Evolutionary conservation across 441 rosid species (phyloP).

Genomic region (Biscutella laevigata): DNA sequence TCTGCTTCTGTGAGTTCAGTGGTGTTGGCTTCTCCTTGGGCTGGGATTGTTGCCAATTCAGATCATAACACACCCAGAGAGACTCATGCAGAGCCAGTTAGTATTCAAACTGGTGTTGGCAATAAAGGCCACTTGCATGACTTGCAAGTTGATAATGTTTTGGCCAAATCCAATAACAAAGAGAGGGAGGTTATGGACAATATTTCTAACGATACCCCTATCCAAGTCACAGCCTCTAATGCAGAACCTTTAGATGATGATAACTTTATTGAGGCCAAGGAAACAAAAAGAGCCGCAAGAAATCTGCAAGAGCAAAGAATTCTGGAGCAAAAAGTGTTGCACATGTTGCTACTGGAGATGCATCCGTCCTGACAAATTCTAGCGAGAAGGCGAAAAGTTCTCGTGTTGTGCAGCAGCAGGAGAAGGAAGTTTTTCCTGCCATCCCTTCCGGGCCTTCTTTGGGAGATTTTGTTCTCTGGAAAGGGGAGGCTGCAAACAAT

Average conservation of each 20-base stretch:
- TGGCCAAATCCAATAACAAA: slow-evolving; percentile 42
- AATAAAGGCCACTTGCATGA: slow-evolving; percentile 72
- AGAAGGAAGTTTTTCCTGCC: slow-evolving; percentile 62
- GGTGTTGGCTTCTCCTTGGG: slow-evolving; percentile 80
- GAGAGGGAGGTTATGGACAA: slow-evolving; percentile 41
- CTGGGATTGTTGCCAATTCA: slow-evolving; percentile 53
- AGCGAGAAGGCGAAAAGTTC: slow-evolving; percentile 64
- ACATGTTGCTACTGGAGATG: slow-evolving; percentile 34
- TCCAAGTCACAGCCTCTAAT: slow-evolving; percentile 24
- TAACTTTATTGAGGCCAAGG: slow-evolving; percentile 86
- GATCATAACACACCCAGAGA: slow-evolving; percentile 47
- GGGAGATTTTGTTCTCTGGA: slow-evolving; percentile 93
- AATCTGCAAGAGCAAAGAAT: slow-evolving; percentile 72
- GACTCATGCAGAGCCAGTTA: slow-evolving; percentile 32
- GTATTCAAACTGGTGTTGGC: slow-evolving; percentile 27
- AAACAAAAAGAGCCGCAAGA: slow-evolving; percentile 85
- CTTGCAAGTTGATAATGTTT: slow-evolving; percentile 54
- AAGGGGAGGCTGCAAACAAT: slow-evolving; percentile 47
- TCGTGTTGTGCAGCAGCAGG: slow-evolving; percentile 51
- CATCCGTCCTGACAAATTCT: slow-evolving; percentile 48
- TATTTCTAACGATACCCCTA: slow-evolving; percentile 23
- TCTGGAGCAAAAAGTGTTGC: slow-evolving; percentile 45
- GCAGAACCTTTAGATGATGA: slow-evolving; percentile 46
- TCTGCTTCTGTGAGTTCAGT: slow-evolving; percentile 33
- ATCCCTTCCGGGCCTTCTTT: slow-evolving; percentile 91